Base-by-base conservation (phyloP, 2,329 filamentous ascomycete species). In the Grosmannia clavigera region DNA sequence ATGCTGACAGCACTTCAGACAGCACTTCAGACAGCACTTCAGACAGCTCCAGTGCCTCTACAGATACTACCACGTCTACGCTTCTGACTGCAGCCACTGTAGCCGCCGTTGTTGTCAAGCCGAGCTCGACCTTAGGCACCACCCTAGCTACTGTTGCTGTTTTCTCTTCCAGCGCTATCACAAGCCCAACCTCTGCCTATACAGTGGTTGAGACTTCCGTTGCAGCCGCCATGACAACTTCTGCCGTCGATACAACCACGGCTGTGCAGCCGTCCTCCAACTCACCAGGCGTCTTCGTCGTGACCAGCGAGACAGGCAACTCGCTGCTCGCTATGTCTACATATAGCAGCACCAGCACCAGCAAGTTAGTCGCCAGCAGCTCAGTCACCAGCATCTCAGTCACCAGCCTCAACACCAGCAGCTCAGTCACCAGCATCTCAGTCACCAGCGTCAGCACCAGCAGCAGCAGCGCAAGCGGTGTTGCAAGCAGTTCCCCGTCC, bases 221-320 rank as follows among this genome's bases (percentile, higher is more conserved):
- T 19, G 27, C 50, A 14, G 7, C 50, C 50, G 27, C 16, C 4
- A 14, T n/a, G 12, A 9, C 50, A 12, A 31, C 50, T 29, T 31
- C 50, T 31, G 25, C 31, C 11, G 33, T 31, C 52, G 31, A 35
- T 1, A 38, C 19, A n/a, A 38, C 52, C 3, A 5, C 33, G 31
- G 16, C 31, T 14, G 19, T 11, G 16, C 14, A 35, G 31, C 19
- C n/a, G 31, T n/a, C 31, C 25, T 55, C 52, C 19, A 55, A 57
- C 27, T 59, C 61, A 3, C 57, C 61, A 25, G 63, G 58, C 40
- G 56, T 64, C 54, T 63, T 63, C 35, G 57, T 61, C 12, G 46
- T 5, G 12, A 60, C 59, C 22, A 60, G 59, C 54, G 27, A 55
- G 56, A 38, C 50, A 2, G 10, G 10, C 25, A 56, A 31, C 38